Evolutionary conservation across 495 filamentous ascomycete species (phyloP).

Genomic region (Pseudoneurospora amorphoporcata): DNA sequence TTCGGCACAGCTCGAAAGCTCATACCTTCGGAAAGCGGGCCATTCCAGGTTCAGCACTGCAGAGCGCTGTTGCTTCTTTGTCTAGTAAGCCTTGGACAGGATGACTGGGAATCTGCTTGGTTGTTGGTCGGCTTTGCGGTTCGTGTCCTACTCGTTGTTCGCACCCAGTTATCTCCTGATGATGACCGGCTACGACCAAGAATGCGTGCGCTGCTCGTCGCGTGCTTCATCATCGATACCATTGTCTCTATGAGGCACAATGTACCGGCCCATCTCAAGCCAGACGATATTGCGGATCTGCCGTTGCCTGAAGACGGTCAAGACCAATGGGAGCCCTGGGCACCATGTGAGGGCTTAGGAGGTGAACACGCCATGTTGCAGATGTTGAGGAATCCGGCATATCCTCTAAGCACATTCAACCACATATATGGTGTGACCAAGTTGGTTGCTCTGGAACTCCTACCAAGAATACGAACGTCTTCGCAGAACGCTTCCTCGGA

Average conservation of each 20-base stretch:
- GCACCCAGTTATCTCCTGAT: constrained; percentile 16
- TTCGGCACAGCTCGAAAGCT: constrained; percentile 49
- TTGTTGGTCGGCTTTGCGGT: constrained; percentile 52
- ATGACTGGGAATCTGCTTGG: constrained; percentile 48
- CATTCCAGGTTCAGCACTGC: constrained; percentile 50
- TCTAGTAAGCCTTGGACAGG: constrained; percentile 47
- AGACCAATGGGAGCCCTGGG: constrained; percentile 68
- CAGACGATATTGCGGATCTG: constrained; percentile 35
- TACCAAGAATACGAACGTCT: not conserved
- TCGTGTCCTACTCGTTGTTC: constrained; percentile 44
- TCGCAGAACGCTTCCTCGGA: not conserved
- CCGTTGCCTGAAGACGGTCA: constrained; percentile 51
- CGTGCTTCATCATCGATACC: constrained; percentile 58
- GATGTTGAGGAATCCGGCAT: constrained; percentile 40
- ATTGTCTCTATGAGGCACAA: constrained; percentile 47
- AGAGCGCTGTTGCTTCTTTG: constrained; percentile 54
- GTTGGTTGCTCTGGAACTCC: constrained; percentile 3
- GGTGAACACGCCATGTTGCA: constrained; percentile 17
- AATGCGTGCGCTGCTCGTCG: constrained; percentile 43
- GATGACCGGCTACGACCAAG: constrained; percentile 26
- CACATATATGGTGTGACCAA: constrained; percentile 27
- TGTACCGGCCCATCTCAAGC: constrained; percentile 42
- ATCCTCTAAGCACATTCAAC: constrained; percentile 56
- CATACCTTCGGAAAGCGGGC: constrained; percentile 48
- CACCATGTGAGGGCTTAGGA: constrained; percentile 39